Conservation (phyloP, 495 filamentous ascomycete genomes). For the Mycothermus thermophilus region DNA sequence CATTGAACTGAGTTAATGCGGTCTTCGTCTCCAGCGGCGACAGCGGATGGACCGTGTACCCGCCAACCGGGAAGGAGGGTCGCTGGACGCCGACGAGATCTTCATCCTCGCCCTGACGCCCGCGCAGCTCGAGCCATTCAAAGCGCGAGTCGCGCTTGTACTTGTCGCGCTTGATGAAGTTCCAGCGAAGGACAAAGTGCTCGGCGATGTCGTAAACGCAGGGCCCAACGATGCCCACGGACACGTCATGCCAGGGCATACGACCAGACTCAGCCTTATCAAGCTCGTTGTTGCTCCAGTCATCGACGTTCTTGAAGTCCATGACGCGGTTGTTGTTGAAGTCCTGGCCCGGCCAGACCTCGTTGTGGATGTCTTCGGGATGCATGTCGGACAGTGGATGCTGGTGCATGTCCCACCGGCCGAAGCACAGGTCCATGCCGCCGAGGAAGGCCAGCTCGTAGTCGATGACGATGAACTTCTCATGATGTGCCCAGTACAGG, state of each 20-base stretch:
- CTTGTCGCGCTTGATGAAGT: slow-evolving; percentile 93
- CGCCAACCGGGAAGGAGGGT: slow-evolving; percentile 72
- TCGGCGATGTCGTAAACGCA: slow-evolving; percentile 91
- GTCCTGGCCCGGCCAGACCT: slow-evolving; percentile 90
- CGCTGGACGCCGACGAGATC: slow-evolving; percentile 77
- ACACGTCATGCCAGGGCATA: slow-evolving; percentile 97
- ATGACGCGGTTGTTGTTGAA: slow-evolving; percentile 93
- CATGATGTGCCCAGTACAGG: slow-evolving; percentile 96
- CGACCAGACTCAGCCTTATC: slow-evolving; percentile 82
- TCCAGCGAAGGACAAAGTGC: slow-evolving; percentile 92
- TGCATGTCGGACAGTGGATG: slow-evolving; percentile 81
- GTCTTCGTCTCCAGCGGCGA: slow-evolving; percentile 41
- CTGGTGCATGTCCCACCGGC: slow-evolving; percentile 77
- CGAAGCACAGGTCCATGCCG: slow-evolving; percentile 91
- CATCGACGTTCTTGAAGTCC: slow-evolving; percentile 81
- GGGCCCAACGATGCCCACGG: slow-evolving; percentile 78
- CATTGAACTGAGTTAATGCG: too few relatives aligned
- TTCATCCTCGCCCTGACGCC: slow-evolving; percentile 66
- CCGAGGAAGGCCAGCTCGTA: slow-evolving; percentile 83
- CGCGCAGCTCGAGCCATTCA: slow-evolving; percentile 72
- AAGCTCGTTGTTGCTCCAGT: slow-evolving; percentile 90
- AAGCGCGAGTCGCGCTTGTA: slow-evolving; percentile 74
- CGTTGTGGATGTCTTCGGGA: slow-evolving; percentile 63
- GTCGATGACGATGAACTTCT: slow-evolving; percentile 92
- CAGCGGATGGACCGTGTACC: slow-evolving; percentile 72